Base-by-base conservation (phyloP, 2,329 filamentous ascomycete species). In the Claviceps sorghi region DNA sequence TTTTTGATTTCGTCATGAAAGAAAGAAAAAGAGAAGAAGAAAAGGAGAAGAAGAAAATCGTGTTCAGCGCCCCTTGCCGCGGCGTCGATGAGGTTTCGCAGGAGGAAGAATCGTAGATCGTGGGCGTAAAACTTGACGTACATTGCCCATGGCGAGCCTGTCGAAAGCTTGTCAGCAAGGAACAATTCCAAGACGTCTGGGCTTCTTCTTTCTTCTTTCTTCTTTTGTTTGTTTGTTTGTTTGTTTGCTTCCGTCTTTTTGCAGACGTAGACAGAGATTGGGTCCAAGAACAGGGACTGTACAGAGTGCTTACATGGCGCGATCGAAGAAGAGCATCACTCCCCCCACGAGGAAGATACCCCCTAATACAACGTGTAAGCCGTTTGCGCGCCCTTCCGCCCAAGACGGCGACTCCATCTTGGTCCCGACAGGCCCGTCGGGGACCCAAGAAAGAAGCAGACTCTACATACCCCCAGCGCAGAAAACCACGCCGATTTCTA, bases 81-180 rank as follows among this genome's bases (percentile, higher is more conserved):
- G 17, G 36, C 5, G n/a, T 8, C 4, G 5, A 38, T n/a, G 50
- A 13, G 46, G 45, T 22, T 41, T 41, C 17, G n/a, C 2, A 36
- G 32, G 11, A 26, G 32, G 15, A 15, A 46, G 9, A n/a, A 34
- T 46, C n/a, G 52, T 48, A 49, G 19, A 34, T 45, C 13, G 29
- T 45, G 29, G 17, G 32, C 22, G 49, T 53, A 21, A 48, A 43
- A 52, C 4, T 34, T 19, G 32, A 34, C 74, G 63, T 78, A 91
- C 86, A 65, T 97, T 97, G 72, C 93, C 93, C 93, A 97, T 97
- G 60, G 91, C 91, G 53, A 98, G 82, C 82, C 87, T 93, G 58
- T 8, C 41, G 52, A 49, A 45, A 49, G 34, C 21, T 13, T 19
- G 32, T 38, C 29, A 45, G 4, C 19, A 5, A 29, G 47, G 47